These are phyloP conservation scores for Quambalaria eucalypti DNA, from an alignment of 1,284 basidiomycete genomes.

Conservation along the genomic window DNA sequence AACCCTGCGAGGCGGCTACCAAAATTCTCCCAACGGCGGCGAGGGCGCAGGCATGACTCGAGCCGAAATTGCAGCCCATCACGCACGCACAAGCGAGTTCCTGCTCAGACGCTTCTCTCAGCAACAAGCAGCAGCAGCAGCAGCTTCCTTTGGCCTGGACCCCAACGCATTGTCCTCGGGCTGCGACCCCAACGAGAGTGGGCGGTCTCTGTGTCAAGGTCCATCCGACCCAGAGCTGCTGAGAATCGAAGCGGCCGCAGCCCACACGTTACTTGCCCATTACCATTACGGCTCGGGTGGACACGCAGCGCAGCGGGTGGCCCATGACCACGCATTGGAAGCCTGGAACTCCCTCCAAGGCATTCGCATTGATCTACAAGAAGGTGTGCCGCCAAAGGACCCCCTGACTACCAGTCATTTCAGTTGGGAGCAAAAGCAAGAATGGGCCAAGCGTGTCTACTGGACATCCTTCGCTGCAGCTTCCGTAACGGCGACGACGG, in stretches of 20 bases:
- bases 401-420: constrained; percentile 15
- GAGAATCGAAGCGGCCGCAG: constrained; percentile 32
- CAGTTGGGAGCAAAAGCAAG: constrained; percentile 26
- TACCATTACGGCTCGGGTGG: constrained; percentile 31
- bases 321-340: constrained; percentile 26
- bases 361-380: constrained; percentile 14
- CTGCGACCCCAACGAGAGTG: constrained; percentile 10
- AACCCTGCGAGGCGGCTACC: constrained; percentile 23
- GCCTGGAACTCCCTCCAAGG: constrained; percentile 31
- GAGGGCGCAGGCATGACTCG: constrained; percentile 7
- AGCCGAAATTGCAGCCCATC: constrained; percentile 28
- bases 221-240: constrained; percentile 21
- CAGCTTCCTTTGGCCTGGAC: constrained; percentile 12
- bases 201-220: constrained; percentile 9
- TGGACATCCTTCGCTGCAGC: constrained; percentile 30
- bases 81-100: constrained; percentile 29
- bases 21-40: neutral
- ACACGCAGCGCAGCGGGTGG: constrained; percentile 11
- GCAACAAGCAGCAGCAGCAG: neutral
- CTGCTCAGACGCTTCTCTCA: constrained; percentile 9
- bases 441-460: constrained; percentile 34
- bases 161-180: neutral
- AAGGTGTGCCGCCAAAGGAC: constrained; percentile 3
- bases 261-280: constrained; percentile 28
- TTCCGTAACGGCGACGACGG: constrained; percentile 30